Percentiles rank a stretch among this genome's conserved stretches.
Conservation (phyloP, 1,284 basidiomycete genomes). For the Apiotrichum sp. region DNA sequence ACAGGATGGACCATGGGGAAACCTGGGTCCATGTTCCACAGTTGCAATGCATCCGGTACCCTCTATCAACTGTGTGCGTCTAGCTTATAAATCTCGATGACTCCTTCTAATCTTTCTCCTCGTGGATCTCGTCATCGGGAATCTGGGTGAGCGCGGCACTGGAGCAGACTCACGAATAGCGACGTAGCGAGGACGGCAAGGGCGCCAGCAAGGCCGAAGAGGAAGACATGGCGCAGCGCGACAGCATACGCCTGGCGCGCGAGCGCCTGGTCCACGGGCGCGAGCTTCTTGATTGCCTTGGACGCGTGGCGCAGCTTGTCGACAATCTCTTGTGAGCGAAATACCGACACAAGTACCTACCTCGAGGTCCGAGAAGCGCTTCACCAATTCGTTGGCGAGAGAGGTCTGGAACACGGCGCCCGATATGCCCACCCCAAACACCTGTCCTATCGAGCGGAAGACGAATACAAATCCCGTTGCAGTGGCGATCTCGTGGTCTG, state of each 20-base stretch:
- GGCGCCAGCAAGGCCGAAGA: constrained; percentile 22
- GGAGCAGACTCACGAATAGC: constrained; percentile 7
- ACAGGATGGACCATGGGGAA: no score
- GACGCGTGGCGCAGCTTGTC: constrained; percentile 21
- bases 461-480: constrained; percentile 27
- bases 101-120: no score
- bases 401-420: constrained; percentile 27
- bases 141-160: no score
- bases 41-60: no score
- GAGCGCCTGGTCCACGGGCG: constrained; percentile 9
- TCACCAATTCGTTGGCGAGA: constrained; percentile 13
- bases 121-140: no score
- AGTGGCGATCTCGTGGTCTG: constrained; percentile 20
- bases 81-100: no score
- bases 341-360: background rate
- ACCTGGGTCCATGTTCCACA: no score
- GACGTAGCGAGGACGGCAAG: constrained; percentile 18
- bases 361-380: constrained; percentile 15
- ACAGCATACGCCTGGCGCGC: constrained; percentile 22
- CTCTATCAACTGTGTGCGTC: no score
- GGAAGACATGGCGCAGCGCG: constrained; percentile 23
- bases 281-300: constrained; percentile 19
- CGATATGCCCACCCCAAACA: constrained; percentile 27
- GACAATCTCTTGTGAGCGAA: constrained; percentile 11
- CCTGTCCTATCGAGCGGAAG: constrained; percentile 27